Evolutionary conservation across 768 basidiomycete species (phyloP).

Genomic region (Daedaleopsis sinensis): DNA sequence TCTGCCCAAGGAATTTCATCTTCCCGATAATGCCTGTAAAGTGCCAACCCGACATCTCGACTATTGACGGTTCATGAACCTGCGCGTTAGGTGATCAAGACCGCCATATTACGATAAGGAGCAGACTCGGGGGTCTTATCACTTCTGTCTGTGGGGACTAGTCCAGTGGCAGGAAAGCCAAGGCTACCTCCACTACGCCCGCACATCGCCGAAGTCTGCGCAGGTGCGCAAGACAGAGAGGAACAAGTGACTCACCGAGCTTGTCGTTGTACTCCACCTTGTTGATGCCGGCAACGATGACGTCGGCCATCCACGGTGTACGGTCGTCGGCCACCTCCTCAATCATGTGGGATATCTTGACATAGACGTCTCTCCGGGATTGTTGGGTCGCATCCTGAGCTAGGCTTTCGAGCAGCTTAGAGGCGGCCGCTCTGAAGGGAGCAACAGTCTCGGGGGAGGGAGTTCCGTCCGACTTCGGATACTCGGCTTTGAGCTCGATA

Average conservation of each 20-base stretch:
- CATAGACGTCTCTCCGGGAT: conserved; percentile 64
- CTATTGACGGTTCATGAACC: too few species aligned
- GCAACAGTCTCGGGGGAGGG: conserved; percentile 60
- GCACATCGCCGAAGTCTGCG: background rate
- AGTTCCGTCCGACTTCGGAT: conserved; percentile 38
- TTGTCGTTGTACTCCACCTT: conserved; percentile 68
- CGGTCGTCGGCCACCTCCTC: conserved; percentile 69
- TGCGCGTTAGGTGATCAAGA: background rate
- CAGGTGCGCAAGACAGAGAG: background rate
- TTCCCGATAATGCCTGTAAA: too few species aligned
- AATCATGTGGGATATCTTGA: conserved; percentile 70
- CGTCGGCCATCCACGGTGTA: conserved; percentile 77
- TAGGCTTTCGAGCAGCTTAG: conserved; percentile 68
- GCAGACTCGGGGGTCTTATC: background rate
- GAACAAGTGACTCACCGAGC: conserved; percentile 52
- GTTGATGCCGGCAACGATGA: conserved; percentile 64
- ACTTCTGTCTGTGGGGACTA: background rate
- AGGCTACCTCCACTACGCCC: background rate
- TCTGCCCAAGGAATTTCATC: too few species aligned
- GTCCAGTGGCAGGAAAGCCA: background rate
- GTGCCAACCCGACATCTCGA: too few species aligned
- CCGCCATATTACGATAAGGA: background rate
- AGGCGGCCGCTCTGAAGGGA: conserved; percentile 70
- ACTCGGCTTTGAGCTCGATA: conserved; percentile 30
- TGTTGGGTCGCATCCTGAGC: conserved; percentile 44